These are phyloP conservation scores for Fagopyrum homotropicum DNA, from an alignment of 148 eudicot genomes.

Conservation along the genomic window DNA sequence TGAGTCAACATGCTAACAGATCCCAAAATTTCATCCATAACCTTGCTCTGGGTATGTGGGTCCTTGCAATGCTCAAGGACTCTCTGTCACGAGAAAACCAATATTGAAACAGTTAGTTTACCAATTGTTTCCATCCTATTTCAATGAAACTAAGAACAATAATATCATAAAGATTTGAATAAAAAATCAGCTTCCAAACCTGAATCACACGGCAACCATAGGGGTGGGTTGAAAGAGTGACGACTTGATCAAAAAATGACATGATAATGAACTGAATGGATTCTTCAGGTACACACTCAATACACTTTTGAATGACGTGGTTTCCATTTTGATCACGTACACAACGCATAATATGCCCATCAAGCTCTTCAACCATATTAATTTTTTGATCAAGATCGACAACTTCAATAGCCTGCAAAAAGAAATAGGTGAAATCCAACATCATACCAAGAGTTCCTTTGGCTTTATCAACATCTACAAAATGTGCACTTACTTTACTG, in stretches of 20 bases:
- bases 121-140: background rate
- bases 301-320: slow-evolving; percentile 51
- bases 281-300: slow-evolving; percentile 41
- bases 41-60: slow-evolving; percentile 19
- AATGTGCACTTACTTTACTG: background rate
- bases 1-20: slow-evolving; percentile 35
- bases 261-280: slow-evolving; percentile 31
- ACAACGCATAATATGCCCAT: slow-evolving; percentile 44
- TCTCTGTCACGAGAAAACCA: slow-evolving; percentile 17
- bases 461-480: background rate
- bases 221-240: slow-evolving; percentile 42
- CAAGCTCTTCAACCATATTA: slow-evolving; percentile 38
- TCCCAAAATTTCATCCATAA: slow-evolving; percentile 37
- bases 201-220: slow-evolving; percentile 51
- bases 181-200: slow-evolving; percentile 19
- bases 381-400: slow-evolving; percentile 41
- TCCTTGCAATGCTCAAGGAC: slow-evolving; percentile 27
- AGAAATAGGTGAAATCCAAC: slow-evolving; percentile 5
- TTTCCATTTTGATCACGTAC: slow-evolving; percentile 55
- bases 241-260: slow-evolving; percentile 37
- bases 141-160: background rate
- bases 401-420: slow-evolving; percentile 39
- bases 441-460: background rate
- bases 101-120: background rate
- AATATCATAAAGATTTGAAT: background rate